phyloP scores from a whole-genome alignment of 78 protist species.

The Bodo saltans region DNA sequence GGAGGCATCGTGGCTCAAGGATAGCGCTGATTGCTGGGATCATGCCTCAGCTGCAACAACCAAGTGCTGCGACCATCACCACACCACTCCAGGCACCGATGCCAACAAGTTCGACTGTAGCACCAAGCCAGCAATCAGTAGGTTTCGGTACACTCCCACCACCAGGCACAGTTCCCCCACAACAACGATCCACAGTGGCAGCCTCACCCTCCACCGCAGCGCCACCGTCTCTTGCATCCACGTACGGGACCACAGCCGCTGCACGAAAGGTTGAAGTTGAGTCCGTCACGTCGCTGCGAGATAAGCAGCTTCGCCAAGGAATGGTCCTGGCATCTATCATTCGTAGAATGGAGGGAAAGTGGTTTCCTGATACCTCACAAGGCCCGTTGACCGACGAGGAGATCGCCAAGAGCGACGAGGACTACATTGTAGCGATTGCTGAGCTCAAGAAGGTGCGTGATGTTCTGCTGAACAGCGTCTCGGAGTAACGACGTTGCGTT shows the following conservation, averaged over 20 bases:
- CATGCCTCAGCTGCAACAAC: neutral
- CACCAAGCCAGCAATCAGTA: too few species aligned
- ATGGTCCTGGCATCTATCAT: neutral
- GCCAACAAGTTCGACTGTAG: too few species aligned
- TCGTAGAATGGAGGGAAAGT: neutral
- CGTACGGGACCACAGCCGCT: neutral
- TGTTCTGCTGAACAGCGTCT: neutral
- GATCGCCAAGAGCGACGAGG: neutral
- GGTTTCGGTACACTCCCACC: too few species aligned
- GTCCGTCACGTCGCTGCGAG: neutral
- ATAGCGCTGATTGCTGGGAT: neutral
- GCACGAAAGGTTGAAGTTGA: neutral
- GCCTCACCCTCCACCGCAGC: too few species aligned
- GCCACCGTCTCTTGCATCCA: too few species aligned
- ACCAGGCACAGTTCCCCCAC: too few species aligned
- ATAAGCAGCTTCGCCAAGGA: neutral
- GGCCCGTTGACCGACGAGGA: neutral
- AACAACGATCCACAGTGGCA: too few species aligned
- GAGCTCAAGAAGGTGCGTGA: conserved; percentile 11
- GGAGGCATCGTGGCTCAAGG: neutral
- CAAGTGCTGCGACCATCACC: neutral
- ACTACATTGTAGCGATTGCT: conserved; percentile 12
- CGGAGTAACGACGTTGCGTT: neutral
- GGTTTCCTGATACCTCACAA: neutral
- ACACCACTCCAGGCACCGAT: neutral